These are phyloP conservation scores for Hygrophila difformis DNA, from an alignment of 257 asterid genomes.

Conservation along the genomic window DNA sequence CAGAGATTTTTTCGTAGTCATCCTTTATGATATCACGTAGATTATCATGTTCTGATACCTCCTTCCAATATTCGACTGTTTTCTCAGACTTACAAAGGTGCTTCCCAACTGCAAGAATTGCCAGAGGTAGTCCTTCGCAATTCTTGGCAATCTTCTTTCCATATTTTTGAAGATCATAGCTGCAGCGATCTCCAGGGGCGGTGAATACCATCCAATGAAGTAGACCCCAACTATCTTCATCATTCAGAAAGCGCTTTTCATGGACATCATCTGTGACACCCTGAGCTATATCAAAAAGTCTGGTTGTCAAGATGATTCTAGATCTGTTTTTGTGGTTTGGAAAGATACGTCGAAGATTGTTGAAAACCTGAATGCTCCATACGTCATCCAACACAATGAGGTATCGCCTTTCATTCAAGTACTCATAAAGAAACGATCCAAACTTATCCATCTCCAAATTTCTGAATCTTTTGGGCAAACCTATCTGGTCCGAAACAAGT, in stretches of 20 bases:
- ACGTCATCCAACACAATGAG: conserved; percentile 17
- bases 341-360: neutral
- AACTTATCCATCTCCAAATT: neutral
- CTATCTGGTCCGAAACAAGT: neutral
- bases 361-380: conserved; percentile 4
- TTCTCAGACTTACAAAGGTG: neutral
- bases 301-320: conserved; percentile 7
- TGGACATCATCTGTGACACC: neutral
- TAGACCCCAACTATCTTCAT: too few species aligned
- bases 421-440: neutral
- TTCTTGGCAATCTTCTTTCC: too few species aligned
- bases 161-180: too few species aligned
- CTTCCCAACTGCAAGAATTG: too few species aligned
- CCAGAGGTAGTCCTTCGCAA: too few species aligned
- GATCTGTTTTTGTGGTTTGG: neutral
- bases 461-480: neutral
- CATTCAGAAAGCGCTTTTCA: neutral
- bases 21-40: neutral
- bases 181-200: too few species aligned
- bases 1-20: neutral
- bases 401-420: neutral
- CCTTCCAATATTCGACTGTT: neutral
- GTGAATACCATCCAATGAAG: too few species aligned
- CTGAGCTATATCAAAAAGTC: neutral
- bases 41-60: neutral